These are phyloP conservation scores for Hypoxylon crocopeplum DNA, from an alignment of 495 filamentous ascomycete species.

Conservation along the genomic window DNA sequence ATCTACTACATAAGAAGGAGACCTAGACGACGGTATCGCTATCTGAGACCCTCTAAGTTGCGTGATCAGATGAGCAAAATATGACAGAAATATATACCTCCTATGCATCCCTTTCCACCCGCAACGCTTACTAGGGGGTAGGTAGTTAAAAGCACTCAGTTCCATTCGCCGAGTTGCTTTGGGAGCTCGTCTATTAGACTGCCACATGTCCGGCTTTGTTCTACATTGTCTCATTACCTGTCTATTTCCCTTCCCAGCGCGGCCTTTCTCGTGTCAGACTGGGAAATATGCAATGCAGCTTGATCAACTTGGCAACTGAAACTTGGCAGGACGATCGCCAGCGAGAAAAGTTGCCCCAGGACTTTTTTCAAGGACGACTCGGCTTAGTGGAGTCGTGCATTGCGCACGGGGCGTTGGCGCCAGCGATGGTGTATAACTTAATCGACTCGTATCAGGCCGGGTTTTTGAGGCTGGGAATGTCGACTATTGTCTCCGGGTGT, in stretches of 20 bases:
- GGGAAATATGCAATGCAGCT: conserved; percentile 28
- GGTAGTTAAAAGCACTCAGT: conserved; percentile 8
- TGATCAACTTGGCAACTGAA: conserved; percentile 33
- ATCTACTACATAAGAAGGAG: conserved; percentile 9
- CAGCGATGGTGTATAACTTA: conserved; percentile 8
- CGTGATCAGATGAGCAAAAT: conserved; percentile 27
- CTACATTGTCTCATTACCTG: neutral
- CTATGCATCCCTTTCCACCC: conserved; percentile 32
- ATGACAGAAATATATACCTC: too few species aligned
- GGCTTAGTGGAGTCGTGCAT: conserved; percentile 9
- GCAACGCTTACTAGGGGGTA: conserved; percentile 19
- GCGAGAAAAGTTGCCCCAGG: too few species aligned
- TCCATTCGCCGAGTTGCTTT: conserved; percentile 18
- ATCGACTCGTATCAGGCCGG: conserved; percentile 21
- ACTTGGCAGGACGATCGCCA: conserved; percentile 15
- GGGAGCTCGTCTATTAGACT: conserved; percentile 23
- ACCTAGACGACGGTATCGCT: neutral
- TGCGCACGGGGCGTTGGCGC: conserved; percentile 18
- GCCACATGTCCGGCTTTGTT: conserved; percentile 30
- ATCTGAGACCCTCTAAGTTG: too few species aligned
- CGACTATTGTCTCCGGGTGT: conserved; percentile 1
- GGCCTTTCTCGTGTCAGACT: conserved; percentile 21
- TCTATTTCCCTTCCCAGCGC: neutral
- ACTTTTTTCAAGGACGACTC: too few species aligned
- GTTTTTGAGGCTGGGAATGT: conserved; percentile 8